phyloP scores from a whole-genome alignment of 176 grass and related monocot species.

The Triticum timopheevii region DNA sequence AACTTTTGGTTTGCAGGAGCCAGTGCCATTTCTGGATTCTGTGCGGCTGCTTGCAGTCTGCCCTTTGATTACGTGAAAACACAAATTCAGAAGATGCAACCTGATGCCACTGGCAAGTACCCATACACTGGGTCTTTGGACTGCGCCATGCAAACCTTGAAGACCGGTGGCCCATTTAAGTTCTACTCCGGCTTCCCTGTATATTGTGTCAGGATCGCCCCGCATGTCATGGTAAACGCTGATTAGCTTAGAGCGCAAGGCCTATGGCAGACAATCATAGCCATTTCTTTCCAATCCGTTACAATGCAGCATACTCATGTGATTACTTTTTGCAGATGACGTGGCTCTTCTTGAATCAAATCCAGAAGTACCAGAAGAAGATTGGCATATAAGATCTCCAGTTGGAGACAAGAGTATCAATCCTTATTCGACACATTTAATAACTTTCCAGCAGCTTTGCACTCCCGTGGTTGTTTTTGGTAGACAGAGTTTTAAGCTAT shows the following conservation, averaged over 20 bases:
- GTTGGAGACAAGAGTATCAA: not conserved
- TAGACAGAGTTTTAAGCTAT: slow-evolving; percentile 34
- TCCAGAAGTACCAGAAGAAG: slow-evolving; percentile 84
- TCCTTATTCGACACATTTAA: slow-evolving; percentile 23
- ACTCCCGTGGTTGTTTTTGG: slow-evolving; percentile 47
- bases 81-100: slow-evolving; percentile 99
- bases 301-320: slow-evolving; percentile 7
- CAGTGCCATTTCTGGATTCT: slow-evolving; percentile 97
- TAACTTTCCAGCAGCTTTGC: slow-evolving; percentile 51
- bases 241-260: not conserved
- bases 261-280: not conserved
- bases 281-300: not conserved
- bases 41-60: slow-evolving; percentile 93
- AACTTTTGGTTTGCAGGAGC: slow-evolving; percentile 62
- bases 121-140: slow-evolving; percentile 91
- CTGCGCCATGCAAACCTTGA: slow-evolving; percentile 89
- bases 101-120: slow-evolving; percentile 92
- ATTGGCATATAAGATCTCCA: slow-evolving; percentile 55
- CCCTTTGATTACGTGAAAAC: slow-evolving; percentile 99
- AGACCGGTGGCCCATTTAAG: slow-evolving; percentile 89
- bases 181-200: slow-evolving; percentile 99
- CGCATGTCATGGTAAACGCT: slow-evolving; percentile 92
- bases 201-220: slow-evolving; percentile 94
- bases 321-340: slow-evolving; percentile 75
- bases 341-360: slow-evolving; percentile 99